Evolutionary conservation across 768 basidiomycete genomes (phyloP).

Genomic region (Fomitopsis serialis): DNA sequence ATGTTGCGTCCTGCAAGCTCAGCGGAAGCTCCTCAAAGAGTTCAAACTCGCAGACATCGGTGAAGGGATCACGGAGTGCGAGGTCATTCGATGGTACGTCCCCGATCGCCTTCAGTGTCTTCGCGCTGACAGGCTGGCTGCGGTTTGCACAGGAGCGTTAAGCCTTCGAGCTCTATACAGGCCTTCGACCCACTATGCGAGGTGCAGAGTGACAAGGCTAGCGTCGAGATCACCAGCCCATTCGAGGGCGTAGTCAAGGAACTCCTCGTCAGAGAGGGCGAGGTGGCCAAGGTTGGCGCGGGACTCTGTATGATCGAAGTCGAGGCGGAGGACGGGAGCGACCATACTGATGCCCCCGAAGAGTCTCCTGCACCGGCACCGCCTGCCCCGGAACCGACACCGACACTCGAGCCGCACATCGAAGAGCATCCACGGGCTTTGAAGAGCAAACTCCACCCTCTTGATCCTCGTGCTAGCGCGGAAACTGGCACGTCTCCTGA

Average conservation of each 20-base stretch:
- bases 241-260: constrained; percentile 73
- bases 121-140: background rate
- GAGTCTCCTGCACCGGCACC: constrained; percentile 1
- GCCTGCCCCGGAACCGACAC: background rate
- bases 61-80: constrained; percentile 88
- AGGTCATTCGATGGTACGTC: constrained; percentile 71
- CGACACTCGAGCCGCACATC: background rate
- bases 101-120: background rate
- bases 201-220: constrained; percentile 87
- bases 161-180: constrained; percentile 43
- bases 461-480: constrained; percentile 48
- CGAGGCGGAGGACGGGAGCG: constrained; percentile 44
- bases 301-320: constrained; percentile 78
- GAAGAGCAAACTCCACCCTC: constrained; percentile 42
- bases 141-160: constrained; percentile 49
- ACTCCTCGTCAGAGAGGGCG: constrained; percentile 72
- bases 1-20: constrained; percentile 20
- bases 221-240: constrained; percentile 86
- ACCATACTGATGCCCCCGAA: background rate
- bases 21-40: constrained; percentile 39
- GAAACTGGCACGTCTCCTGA: constrained; percentile 3
- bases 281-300: constrained; percentile 78
- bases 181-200: constrained; percentile 76
- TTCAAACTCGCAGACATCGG: constrained; percentile 86
- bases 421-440: constrained; percentile 1